Evolutionary conservation across 805 yeast species (phyloP).

Genomic region (Metschnikowia similis): DNA sequence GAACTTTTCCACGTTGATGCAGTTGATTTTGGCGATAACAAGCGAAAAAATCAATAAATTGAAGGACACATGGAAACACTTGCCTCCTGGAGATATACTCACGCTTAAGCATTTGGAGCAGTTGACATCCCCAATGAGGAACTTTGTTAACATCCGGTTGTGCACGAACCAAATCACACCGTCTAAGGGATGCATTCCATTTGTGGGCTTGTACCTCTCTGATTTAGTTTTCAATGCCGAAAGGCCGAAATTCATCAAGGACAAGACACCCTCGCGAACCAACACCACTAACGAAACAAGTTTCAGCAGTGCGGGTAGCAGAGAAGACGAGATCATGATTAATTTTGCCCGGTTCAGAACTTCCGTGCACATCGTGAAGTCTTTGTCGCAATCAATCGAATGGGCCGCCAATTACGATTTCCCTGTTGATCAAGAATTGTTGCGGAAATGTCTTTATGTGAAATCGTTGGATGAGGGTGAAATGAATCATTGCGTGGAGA

Average conservation of each 20-base stretch:
- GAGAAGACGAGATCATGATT: constrained; percentile 42
- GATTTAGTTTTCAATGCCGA: constrained; percentile 77
- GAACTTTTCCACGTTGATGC: constrained; percentile 85
- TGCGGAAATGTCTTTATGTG: constrained; percentile 82
- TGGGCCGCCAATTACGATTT: constrained; percentile 72
- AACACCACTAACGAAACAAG: neutral
- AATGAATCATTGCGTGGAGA: constrained; percentile 41
- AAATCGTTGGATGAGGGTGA: constrained; percentile 71
- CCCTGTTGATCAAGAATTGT: constrained; percentile 52
- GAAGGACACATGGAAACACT: constrained; percentile 66
- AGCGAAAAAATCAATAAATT: constrained; percentile 58
- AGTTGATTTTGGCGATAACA: constrained; percentile 75
- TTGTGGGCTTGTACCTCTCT: constrained; percentile 78
- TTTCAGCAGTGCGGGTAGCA: constrained; percentile 4
- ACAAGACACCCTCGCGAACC: constrained; percentile 1
- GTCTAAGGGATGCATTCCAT: constrained; percentile 80
- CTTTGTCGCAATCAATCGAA: constrained; percentile 74
- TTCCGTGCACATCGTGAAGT: constrained; percentile 71
- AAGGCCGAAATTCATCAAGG: constrained; percentile 45
- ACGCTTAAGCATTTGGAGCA: constrained; percentile 65
- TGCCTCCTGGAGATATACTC: constrained; percentile 69
- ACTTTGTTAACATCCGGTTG: constrained; percentile 63
- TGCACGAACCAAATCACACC: constrained; percentile 58
- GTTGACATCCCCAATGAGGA: constrained; percentile 68
- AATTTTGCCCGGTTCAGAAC: constrained; percentile 77